These are phyloP conservation scores for Colletotrichum caudatum DNA, from an alignment of 2,329 filamentous ascomycete genomes.

Conservation along the genomic window DNA sequence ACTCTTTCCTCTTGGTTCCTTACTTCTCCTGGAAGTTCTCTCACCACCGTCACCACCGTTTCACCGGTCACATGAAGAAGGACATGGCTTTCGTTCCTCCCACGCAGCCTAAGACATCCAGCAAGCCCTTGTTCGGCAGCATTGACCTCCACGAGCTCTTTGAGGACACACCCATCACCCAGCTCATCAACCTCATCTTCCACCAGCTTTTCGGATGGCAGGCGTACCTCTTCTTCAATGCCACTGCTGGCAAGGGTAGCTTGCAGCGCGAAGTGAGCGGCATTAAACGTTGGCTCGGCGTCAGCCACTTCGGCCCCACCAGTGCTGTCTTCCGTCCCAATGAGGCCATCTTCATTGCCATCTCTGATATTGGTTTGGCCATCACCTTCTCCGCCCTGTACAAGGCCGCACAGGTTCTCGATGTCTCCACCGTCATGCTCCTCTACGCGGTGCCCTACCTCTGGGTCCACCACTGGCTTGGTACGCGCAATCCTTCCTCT, in stretches of 20 bases:
- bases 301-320: conserved; percentile 71
- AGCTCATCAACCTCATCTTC: conserved; percentile 64
- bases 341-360: conserved; percentile 66
- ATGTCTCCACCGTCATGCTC: conserved; percentile 66
- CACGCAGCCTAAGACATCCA: conserved; percentile 54
- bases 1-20: conserved; percentile 74
- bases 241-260: conserved; percentile 61
- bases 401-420: conserved; percentile 64
- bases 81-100: conserved; percentile 74
- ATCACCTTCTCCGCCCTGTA: conserved; percentile 65
- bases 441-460: conserved; percentile 75
- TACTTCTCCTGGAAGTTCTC: conserved; percentile 81
- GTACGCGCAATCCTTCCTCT: conserved; percentile 53
- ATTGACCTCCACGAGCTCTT: conserved; percentile 65
- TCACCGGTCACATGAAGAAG: conserved; percentile 75
- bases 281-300: conserved; percentile 54
- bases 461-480: conserved; percentile 79
- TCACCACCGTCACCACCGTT: conserved; percentile 77
- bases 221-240: conserved; percentile 72
- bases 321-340: conserved; percentile 70
- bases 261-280: conserved; percentile 56
- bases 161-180: conserved; percentile 72
- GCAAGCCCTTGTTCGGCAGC: conserved; percentile 51
- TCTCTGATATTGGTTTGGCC: conserved; percentile 71
- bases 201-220: conserved; percentile 77